Evolutionary conservation across 2,329 filamentous ascomycete genomes (phyloP).

Genomic region (Chaetomium olivaceum): DNA sequence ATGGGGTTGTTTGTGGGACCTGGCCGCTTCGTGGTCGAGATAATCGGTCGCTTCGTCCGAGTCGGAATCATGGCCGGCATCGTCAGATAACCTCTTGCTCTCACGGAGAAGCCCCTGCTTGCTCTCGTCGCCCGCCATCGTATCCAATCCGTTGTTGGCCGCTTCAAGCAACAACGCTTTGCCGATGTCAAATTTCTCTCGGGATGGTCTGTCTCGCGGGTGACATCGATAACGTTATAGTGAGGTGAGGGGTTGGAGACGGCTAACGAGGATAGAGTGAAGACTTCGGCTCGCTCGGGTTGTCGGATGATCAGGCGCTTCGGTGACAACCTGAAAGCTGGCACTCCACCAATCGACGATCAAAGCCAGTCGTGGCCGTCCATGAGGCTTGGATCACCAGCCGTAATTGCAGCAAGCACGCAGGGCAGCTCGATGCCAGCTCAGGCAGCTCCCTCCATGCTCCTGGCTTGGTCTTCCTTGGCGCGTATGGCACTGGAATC

Average conservation of each 20-base stretch:
- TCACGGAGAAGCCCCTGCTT: slow-evolving; percentile 28
- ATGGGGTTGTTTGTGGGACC: slow-evolving; percentile 16
- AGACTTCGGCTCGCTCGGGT: not conserved
- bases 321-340: not conserved
- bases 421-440: not conserved
- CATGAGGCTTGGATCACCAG: not conserved
- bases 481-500: not conserved
- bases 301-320: not conserved
- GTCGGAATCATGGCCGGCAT: slow-evolving; percentile 33
- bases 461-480: not conserved
- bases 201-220: not conserved
- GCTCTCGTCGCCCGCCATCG: slow-evolving; percentile 27
- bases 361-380: not conserved
- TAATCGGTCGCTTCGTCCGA: slow-evolving; percentile 39
- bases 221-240: not conserved
- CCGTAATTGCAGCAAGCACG: not conserved
- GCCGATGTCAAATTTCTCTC: not conserved
- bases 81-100: slow-evolving; percentile 18
- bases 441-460: not conserved
- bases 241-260: not conserved
- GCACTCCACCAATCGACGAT: slow-evolving; percentile 1
- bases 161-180: not conserved
- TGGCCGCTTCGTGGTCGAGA: slow-evolving; percentile 31
- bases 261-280: not conserved
- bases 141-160: not conserved